Percentiles rank a stretch among this genome's conserved stretches.
Evolutionary conservation across 106 monocot species (phyloP).

Genomic region (Allium fistulosum): DNA sequence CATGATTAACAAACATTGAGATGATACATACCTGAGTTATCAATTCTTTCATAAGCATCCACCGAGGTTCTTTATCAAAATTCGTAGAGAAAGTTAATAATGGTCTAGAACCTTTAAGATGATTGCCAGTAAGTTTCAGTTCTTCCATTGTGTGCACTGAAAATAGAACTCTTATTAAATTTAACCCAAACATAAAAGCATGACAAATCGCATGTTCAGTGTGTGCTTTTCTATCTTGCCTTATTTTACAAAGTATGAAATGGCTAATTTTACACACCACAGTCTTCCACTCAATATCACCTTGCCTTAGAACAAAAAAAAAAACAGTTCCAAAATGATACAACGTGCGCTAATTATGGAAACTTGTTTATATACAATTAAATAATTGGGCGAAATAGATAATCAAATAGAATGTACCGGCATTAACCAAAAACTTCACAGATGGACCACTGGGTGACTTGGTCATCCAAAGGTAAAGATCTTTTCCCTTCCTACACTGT

Average conservation of each 20-base stretch:
- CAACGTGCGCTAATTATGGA: no score
- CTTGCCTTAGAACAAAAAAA: no score
- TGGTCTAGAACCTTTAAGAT: conserved; percentile 90
- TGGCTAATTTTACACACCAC: no score
- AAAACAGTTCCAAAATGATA: no score
- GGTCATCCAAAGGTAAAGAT: conserved; percentile 95
- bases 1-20: no score
- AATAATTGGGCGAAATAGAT: neutral
- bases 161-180: neutral
- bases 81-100: conserved; percentile 85
- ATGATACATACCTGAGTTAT: conserved; percentile 53
- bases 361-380: no score
- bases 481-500: conserved; percentile 90
- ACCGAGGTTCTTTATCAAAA: conserved; percentile 73
- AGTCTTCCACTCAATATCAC: no score
- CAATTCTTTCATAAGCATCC: conserved; percentile 92
- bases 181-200: neutral
- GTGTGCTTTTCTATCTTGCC: neutral
- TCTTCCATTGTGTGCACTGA: conserved; percentile 99
- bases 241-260: no score
- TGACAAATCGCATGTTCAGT: neutral
- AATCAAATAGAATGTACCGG: conserved; percentile 36
- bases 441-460: conserved; percentile 83
- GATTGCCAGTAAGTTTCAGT: conserved; percentile 94
- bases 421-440: conserved; percentile 89